A percentile compares a stretch with the other conserved stretches of the same genome.
Evolutionary conservation across 352 stramenopile species (phyloP).

Genomic region (Nothophytophthora sp.): DNA sequence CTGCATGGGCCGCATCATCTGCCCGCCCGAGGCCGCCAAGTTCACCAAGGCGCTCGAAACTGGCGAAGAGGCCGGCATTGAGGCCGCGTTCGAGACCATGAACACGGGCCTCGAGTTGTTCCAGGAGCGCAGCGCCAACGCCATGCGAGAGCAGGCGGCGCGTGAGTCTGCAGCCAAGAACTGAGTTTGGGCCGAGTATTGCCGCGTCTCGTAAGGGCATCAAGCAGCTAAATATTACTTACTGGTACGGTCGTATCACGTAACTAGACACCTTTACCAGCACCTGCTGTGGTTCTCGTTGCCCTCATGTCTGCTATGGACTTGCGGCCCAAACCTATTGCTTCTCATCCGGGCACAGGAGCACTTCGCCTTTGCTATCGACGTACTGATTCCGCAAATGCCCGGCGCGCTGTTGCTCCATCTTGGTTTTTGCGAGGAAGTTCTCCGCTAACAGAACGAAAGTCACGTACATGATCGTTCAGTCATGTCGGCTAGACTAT

Average conservation of each 20-base stretch:
- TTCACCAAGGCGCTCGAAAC: constrained; percentile 76
- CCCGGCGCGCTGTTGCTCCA: constrained; percentile 50
- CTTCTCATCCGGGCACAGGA: constrained; percentile 44
- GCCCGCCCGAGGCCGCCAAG: constrained; percentile 54
- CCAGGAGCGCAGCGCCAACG: constrained; percentile 72
- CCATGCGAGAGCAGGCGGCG: constrained; percentile 76
- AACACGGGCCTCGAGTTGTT: constrained; percentile 77
- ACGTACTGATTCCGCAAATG: constrained; percentile 68
- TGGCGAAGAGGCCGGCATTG: constrained; percentile 64
- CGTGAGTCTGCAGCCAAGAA: constrained; percentile 62
- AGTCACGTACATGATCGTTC: constrained; percentile 12
- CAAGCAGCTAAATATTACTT: constrained; percentile 28
- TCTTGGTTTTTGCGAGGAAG: constrained; percentile 40
- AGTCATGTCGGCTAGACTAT: no score
- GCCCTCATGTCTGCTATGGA: no score
- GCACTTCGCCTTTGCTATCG: constrained; percentile 48
- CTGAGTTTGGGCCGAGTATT: constrained; percentile 17
- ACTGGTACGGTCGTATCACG: no score
- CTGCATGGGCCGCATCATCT: constrained; percentile 90
- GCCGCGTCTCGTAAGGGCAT: constrained; percentile 9
- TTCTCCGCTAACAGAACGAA: constrained; percentile 34
- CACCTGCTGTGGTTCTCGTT: no score
- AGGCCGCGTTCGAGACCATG: constrained; percentile 77
- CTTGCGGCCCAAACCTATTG: no score
- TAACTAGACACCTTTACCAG: no score